phyloP scores from a whole-genome alignment of 371 early-diverging fungal genomes.

The Mucor irregularis region DNA sequence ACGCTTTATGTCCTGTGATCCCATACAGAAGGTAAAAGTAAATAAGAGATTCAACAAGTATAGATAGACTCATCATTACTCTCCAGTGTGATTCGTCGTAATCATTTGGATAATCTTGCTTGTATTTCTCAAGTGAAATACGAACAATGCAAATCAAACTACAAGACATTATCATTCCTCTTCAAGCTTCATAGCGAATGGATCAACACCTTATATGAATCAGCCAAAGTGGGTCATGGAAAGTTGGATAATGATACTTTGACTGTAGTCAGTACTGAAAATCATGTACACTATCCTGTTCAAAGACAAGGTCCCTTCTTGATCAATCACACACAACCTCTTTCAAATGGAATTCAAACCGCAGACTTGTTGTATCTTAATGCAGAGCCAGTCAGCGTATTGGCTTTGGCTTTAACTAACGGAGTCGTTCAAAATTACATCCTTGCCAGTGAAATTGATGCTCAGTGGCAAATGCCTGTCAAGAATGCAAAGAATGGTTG shows the following conservation, averaged over 20 bases:
- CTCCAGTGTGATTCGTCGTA: conserved; percentile 28
- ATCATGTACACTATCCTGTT: conserved; percentile 18
- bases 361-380: conserved; percentile 32
- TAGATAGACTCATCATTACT: background rate
- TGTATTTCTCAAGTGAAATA: conserved; percentile 36
- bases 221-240: conserved; percentile 18
- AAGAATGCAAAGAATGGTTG: conserved; percentile 12
- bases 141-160: conserved; percentile 9
- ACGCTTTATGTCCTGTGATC: conserved; percentile 46
- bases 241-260: conserved; percentile 18
- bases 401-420: conserved; percentile 33
- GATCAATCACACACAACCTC: conserved; percentile 9
- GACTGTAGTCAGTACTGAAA: conserved; percentile 10
- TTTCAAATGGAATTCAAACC: conserved; percentile 7
- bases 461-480: conserved; percentile 40
- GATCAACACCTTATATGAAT: conserved; percentile 29
- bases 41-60: background rate
- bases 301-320: conserved; percentile 46
- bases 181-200: conserved; percentile 40
- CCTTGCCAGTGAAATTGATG: conserved; percentile 31
- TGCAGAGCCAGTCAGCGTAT: conserved; percentile 21
- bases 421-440: conserved; percentile 38
- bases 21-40: conserved; percentile 39
- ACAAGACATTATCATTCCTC: conserved; percentile 19
- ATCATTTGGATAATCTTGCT: conserved; percentile 38